Conservation (phyloP, 2,329 filamentous ascomycete genomes). For the Diaporthe ilicicola region DNA sequence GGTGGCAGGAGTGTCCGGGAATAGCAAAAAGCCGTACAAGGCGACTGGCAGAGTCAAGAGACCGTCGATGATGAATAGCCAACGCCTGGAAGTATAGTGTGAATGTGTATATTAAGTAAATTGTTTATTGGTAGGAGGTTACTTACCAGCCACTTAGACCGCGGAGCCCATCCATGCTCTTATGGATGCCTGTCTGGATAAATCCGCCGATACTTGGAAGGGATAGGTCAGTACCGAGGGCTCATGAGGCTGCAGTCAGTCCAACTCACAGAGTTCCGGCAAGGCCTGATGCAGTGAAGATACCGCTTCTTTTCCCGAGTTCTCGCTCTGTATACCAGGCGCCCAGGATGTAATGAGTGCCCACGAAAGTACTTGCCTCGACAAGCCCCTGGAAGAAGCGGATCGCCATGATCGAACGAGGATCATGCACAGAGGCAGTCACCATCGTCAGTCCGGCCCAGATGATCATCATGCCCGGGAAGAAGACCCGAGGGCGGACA, state of each 20-base stretch:
- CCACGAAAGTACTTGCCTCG: constrained; percentile 65
- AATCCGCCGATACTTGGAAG: constrained; percentile 59
- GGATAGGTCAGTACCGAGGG: not conserved
- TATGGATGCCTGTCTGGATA: constrained; percentile 63
- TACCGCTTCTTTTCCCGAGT: constrained; percentile 67
- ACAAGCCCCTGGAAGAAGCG: constrained; percentile 64
- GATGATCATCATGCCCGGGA: constrained; percentile 68
- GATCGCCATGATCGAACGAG: constrained; percentile 66
- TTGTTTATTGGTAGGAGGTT: too few species aligned
- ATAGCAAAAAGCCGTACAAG: constrained; percentile 61
- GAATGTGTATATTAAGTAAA: too few species aligned
- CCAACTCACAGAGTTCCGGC: constrained; percentile 63
- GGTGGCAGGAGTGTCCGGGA: constrained; percentile 61
- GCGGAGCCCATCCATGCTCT: constrained; percentile 53
- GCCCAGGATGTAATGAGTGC: constrained; percentile 67
- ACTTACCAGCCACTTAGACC: constrained; percentile 65
- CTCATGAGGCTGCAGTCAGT: not conserved
- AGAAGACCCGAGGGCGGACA: constrained; percentile 69
- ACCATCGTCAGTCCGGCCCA: constrained; percentile 73
- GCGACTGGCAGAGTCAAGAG: constrained; percentile 65
- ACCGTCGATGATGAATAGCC: constrained; percentile 61
- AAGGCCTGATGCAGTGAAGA: constrained; percentile 68
- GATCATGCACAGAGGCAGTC: constrained; percentile 60
- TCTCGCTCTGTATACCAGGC: constrained; percentile 70
- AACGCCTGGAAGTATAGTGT: too few species aligned